These are phyloP conservation scores for Cetradonia linearis DNA, from an alignment of 495 filamentous ascomycete genomes.

Conservation along the genomic window DNA sequence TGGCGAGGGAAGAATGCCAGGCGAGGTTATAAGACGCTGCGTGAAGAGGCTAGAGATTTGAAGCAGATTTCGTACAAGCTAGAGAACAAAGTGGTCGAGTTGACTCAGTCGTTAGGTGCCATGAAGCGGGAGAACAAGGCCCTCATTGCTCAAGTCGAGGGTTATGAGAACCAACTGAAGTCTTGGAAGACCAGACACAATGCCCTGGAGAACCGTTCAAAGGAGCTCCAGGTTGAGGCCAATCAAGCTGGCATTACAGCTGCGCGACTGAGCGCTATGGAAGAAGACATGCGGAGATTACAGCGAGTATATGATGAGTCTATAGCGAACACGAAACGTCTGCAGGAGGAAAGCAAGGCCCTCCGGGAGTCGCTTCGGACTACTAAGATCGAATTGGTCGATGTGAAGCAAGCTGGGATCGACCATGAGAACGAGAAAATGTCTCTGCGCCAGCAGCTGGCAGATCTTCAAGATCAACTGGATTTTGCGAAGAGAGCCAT, in stretches of 20 bases:
- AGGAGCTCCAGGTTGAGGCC: slow-evolving; percentile 89
- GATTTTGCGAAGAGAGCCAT: slow-evolving; percentile 67
- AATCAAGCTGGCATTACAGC: slow-evolving; percentile 95
- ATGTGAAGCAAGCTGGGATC: slow-evolving; percentile 55
- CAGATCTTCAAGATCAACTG: slow-evolving; percentile 84
- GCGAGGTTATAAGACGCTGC: slow-evolving; percentile 72
- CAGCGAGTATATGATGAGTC: slow-evolving; percentile 80
- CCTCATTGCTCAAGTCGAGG: slow-evolving; percentile 80
- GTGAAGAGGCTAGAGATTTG: slow-evolving; percentile 92
- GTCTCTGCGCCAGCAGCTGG: slow-evolving; percentile 73
- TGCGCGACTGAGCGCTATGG: slow-evolving; percentile 76
- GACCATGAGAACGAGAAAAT: slow-evolving; percentile 73
- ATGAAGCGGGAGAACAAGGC: slow-evolving; percentile 90
- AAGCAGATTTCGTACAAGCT: slow-evolving; percentile 98
- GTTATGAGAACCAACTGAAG: slow-evolving; percentile 90
- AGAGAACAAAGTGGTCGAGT: slow-evolving; percentile 97
- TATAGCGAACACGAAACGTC: slow-evolving; percentile 72
- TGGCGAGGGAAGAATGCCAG: slow-evolving; percentile 84
- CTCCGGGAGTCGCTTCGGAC: slow-evolving; percentile 67
- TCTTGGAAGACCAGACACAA: slow-evolving; percentile 89
- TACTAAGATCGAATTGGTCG: slow-evolving; percentile 67
- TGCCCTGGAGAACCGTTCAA: slow-evolving; percentile 77
- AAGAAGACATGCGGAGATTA: slow-evolving; percentile 88
- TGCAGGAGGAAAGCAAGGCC: slow-evolving; percentile 83
- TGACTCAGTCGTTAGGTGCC: slow-evolving; percentile 86